Evolutionary conservation across 306 rosid species (phyloP).

Genomic region (Quercus cerris): DNA sequence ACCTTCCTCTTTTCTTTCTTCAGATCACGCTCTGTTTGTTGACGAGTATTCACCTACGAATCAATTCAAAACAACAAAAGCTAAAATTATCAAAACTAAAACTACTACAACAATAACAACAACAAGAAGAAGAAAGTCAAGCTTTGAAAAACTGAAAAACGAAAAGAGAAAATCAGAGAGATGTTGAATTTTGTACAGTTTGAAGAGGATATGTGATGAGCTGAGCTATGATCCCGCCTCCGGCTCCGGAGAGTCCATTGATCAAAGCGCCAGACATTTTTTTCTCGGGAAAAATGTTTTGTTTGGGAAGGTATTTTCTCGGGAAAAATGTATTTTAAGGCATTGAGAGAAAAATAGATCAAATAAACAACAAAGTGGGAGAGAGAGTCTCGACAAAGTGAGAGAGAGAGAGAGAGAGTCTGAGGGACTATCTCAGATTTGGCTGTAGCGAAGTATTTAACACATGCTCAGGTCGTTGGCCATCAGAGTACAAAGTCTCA

Average conservation of each 20-base stretch:
- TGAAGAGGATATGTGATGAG: constrained; percentile 97
- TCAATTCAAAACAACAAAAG: constrained; percentile 7
- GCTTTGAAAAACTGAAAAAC: background rate
- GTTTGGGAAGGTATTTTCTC: constrained; percentile 7
- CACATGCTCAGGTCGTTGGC: constrained; percentile 4
- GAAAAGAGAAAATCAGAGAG: background rate
- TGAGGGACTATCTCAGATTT: constrained; percentile 14
- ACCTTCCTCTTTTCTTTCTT: constrained; percentile 51
- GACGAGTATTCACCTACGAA: constrained; percentile 89
- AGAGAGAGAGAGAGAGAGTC: background rate
- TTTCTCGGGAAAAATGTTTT: constrained; percentile 16
- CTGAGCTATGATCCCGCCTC: constrained; percentile 98
- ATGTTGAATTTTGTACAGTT: constrained; percentile 40
- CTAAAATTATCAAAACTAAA: background rate
- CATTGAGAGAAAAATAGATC: background rate
- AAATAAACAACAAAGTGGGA: background rate
- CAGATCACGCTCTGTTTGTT: constrained; percentile 87
- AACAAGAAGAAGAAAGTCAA: background rate
- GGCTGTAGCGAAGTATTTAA: constrained; percentile 14
- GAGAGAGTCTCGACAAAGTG: background rate
- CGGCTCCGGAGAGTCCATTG: constrained; percentile 96
- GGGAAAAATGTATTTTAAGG: background rate
- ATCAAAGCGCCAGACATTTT: constrained; percentile 94
- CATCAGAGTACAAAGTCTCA: constrained; percentile 4
- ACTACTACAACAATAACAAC: background rate